Conservation (phyloP, 2,329 filamentous ascomycete genomes). For the Fusarium sambucinum region DNA sequence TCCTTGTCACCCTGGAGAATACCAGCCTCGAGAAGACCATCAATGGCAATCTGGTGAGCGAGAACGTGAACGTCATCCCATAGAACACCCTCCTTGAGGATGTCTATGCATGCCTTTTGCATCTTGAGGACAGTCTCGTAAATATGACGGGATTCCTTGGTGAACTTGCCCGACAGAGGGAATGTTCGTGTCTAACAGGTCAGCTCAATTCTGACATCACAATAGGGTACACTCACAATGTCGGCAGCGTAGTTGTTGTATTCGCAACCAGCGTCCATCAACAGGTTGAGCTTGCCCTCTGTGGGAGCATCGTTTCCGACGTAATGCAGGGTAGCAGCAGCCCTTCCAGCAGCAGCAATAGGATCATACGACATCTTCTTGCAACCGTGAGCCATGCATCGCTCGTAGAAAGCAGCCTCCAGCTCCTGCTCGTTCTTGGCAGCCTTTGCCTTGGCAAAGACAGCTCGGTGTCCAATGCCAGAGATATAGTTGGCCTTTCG, state of each 20-base stretch:
- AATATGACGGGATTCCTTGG: slow-evolving; percentile 76
- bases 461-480: slow-evolving; percentile 72
- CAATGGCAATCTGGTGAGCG: slow-evolving; percentile 85
- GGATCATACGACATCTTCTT: slow-evolving; percentile 88
- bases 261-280: slow-evolving; percentile 87
- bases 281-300: slow-evolving; percentile 78
- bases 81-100: slow-evolving; percentile 77
- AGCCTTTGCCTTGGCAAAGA: slow-evolving; percentile 70
- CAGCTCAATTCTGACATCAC: slow-evolving; percentile 2
- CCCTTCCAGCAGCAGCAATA: slow-evolving; percentile 84
- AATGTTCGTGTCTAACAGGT: slow-evolving; percentile 80
- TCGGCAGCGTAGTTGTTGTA: slow-evolving; percentile 79
- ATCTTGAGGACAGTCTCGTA: slow-evolving; percentile 89
- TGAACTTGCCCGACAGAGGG: slow-evolving; percentile 80
- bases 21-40: slow-evolving; percentile 80
- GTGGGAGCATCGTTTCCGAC: slow-evolving; percentile 80
- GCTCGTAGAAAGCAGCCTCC: slow-evolving; percentile 82
- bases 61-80: slow-evolving; percentile 87
- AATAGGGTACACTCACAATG: slow-evolving; percentile 60
- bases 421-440: slow-evolving; percentile 85
- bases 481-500: slow-evolving; percentile 78
- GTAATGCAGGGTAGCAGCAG: slow-evolving; percentile 90
- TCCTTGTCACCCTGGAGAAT: slow-evolving; percentile 76
- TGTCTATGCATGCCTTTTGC: slow-evolving; percentile 81
- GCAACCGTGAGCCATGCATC: slow-evolving; percentile 79